phyloP scores from a whole-genome alignment of 148 eudicot species.

The Amaranthus palmeri region DNA sequence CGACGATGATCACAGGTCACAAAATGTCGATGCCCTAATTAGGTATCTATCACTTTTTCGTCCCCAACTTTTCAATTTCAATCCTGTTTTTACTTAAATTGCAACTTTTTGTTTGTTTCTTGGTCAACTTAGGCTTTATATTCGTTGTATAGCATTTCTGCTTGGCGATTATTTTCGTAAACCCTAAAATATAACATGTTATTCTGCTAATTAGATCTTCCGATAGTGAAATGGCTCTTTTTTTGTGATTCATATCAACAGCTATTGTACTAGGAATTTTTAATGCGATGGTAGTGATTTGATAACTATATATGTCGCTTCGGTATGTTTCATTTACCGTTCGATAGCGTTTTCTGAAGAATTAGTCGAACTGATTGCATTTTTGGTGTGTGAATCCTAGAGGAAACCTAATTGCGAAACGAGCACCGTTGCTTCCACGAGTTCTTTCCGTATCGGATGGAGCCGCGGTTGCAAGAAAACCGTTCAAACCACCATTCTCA shows the following conservation, averaged over 20 bases:
- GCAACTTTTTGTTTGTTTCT: neutral
- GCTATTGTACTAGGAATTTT: neutral
- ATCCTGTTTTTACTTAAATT: neutral
- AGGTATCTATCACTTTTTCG: slow-evolving; percentile 27
- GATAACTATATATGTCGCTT: no score
- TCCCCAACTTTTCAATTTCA: neutral
- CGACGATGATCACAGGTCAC: slow-evolving; percentile 36
- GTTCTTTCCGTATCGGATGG: slow-evolving; percentile 70
- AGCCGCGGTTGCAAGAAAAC: slow-evolving; percentile 66
- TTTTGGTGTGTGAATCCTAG: slow-evolving; percentile 24
- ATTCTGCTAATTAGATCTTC: no score
- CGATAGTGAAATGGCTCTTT: no score
- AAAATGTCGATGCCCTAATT: slow-evolving; percentile 54
- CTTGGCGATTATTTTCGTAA: no score
- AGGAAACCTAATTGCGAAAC: slow-evolving; percentile 68
- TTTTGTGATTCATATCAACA: no score
- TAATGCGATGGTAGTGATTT: neutral
- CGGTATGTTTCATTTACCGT: no score
- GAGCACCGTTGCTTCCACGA: slow-evolving; percentile 81
- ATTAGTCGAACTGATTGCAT: neutral
- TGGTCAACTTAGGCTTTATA: no score
- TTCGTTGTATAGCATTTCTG: no score
- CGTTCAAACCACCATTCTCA: slow-evolving; percentile 77
- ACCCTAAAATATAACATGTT: no score
- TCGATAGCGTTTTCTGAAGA: neutral